phyloP scores from a whole-genome alignment of 1,139 yeast species.

The Yamadazyma diddensiae region DNA sequence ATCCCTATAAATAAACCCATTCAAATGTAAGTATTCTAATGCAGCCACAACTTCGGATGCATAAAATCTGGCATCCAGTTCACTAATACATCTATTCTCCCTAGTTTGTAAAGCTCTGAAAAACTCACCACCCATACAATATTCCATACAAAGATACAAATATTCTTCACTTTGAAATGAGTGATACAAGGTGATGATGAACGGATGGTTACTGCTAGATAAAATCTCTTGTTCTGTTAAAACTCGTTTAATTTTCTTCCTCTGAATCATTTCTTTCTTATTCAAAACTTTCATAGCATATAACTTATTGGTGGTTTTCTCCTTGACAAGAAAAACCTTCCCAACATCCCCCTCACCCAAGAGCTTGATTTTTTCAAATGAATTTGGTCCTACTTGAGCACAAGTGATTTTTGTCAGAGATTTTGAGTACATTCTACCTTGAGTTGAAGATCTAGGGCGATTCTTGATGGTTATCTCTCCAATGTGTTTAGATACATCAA shows the following conservation, averaged over 20 bases:
- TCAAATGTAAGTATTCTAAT: conserved; percentile 85
- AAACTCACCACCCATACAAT: conserved; percentile 99
- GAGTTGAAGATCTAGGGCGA: conserved; percentile 51
- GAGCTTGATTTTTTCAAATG: conserved; percentile 83
- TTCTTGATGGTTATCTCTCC: conserved; percentile 46
- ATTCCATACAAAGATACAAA: conserved; percentile 96
- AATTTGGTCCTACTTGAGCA: conserved; percentile 80
- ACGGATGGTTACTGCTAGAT: conserved; percentile 95
- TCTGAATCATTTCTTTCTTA: conserved; percentile 90
- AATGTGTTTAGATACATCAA: conserved; percentile 50
- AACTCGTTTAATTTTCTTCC: conserved; percentile 92
- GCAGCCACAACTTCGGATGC: conserved; percentile 99
- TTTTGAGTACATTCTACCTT: conserved; percentile 66
- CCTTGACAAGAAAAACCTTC: conserved; percentile 87
- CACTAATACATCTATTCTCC: conserved; percentile 79
- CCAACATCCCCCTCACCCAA: conserved; percentile 98
- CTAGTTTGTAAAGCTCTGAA: conserved; percentile 94
- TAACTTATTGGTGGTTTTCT: conserved; percentile 66
- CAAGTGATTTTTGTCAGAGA: conserved; percentile 70
- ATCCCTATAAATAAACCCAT: conserved; percentile 96
- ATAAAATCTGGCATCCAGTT: conserved; percentile 87
- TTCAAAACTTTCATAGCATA: conserved; percentile 92
- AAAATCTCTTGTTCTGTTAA: conserved; percentile 95
- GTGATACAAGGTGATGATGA: conserved; percentile 92
- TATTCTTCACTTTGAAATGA: conserved; percentile 94